phyloP scores from a whole-genome alignment of 805 yeast genomes.

The Ogataea thermomethanolica region DNA sequence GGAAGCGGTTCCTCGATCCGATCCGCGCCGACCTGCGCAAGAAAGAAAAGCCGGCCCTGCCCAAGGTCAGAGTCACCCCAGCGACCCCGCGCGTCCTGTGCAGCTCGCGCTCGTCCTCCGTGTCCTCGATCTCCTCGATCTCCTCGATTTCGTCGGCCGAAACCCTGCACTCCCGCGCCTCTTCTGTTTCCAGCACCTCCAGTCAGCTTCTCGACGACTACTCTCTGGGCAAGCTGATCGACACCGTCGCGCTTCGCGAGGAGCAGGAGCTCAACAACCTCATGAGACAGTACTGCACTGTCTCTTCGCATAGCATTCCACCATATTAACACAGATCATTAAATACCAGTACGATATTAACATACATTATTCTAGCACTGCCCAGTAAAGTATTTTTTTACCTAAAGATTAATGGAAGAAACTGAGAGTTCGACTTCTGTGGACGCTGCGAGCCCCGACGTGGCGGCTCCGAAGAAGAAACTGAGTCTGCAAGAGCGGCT shows the following conservation, averaged over 20 bases:
- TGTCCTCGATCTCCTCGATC: conserved; percentile 2
- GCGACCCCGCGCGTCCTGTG: conserved; percentile 2
- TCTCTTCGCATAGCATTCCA: conserved; percentile 9
- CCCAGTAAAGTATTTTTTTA: neutral
- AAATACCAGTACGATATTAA: neutral
- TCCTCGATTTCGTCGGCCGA: conserved; percentile 10
- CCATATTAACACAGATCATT: neutral
- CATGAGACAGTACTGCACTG: conserved; percentile 34
- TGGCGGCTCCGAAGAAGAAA: conserved; percentile 44
- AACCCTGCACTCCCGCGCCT: conserved; percentile 29
- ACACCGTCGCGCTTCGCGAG: conserved; percentile 33
- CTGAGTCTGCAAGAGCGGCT: conserved; percentile 80
- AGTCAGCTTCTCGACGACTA: conserved; percentile 19
- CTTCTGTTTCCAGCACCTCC: conserved; percentile 29
- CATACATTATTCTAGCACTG: neutral
- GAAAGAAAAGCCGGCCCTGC: conserved; percentile 21
- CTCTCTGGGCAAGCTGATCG: conserved; percentile 27
- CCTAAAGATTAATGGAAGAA: conserved; percentile 5
- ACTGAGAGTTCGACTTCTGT: neutral
- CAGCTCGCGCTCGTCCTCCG: conserved; percentile 22
- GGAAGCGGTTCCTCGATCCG: conserved; percentile 49
- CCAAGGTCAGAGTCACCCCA: conserved; percentile 1
- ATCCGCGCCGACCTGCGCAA: conserved; percentile 39
- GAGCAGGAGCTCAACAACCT: conserved; percentile 32
- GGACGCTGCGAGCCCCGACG: conserved; percentile 1